Evolutionary conservation across 192 early-diverging fungal species (phyloP), one percentile per base, ranked within the genome.

Genomic region (Backusella circina): DNA sequence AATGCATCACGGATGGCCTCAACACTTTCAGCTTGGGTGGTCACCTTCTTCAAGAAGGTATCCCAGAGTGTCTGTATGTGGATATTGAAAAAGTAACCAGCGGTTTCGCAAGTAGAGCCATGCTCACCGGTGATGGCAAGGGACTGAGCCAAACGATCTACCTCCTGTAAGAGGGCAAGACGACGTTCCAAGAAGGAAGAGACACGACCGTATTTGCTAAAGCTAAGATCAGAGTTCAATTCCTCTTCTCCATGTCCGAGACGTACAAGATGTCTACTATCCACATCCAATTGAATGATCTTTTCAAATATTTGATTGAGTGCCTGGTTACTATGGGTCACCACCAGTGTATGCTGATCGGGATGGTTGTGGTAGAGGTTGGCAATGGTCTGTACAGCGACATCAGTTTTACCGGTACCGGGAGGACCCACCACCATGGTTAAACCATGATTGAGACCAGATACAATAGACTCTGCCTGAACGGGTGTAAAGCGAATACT

Each of bases 311-410:
- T 88, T 71, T 99, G 97, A 84, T 98, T 98, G 41, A 99, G 86
- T n/a, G 97, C 97, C 82, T 98, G 97, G 82, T 99, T 99, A 50
- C 95, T 97, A 77, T 98, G 96, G 3, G 98, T 97, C 13, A 99
- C 86, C 4, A 99, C 82, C 26, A 99, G 88, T 16, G 92, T 98
- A 61, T 95, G 97, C 77, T 98, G 92, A 15, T 90, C 84, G 0
- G 96, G 95, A 84, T 90, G 85, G 71, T 94, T 95, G 85, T 97
- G 96, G 79, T 99, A 99, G 41, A 99, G 82, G 74, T 98, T 98
- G 79, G 94, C 87, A 73, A 98, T 93, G 28, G 97, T 95, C 82
- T 99, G 97, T 12, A 97, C 98, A 0, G 98, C 97, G 3, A 97
- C 93, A 79, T 98, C 96, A 0, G 97, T 99, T 80, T 99, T 99